Conservation (phyloP, 148 eudicot genomes). For the Camellia japonica region DNA sequence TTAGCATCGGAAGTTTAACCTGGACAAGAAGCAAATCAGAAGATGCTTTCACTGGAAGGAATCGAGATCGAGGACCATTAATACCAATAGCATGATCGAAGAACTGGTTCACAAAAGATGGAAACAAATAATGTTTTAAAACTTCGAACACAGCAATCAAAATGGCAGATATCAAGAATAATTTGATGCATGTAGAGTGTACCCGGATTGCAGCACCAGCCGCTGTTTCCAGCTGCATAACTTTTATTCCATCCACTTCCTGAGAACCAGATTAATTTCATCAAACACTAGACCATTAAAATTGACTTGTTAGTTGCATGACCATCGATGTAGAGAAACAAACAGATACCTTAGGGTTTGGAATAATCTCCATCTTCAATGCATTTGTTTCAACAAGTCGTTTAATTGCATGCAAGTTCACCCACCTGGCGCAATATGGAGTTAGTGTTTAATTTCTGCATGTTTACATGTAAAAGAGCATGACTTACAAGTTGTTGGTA, state of each 20-base stretch:
- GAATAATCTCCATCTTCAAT: conserved; percentile 98
- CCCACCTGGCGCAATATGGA: conserved; percentile 62
- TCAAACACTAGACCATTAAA: background rate
- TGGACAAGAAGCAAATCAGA: conserved; percentile 99
- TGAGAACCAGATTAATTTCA: conserved; percentile 29
- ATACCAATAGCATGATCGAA: conserved; percentile 83
- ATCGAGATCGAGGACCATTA: conserved; percentile 94
- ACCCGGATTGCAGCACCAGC: conserved; percentile 99
- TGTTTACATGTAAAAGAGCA: background rate
- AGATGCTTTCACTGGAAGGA: conserved; percentile 98
- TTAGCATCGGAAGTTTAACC: conserved; percentile 38
- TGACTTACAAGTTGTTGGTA: conserved; percentile 86
- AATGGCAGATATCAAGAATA: background rate
- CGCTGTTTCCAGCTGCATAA: conserved; percentile 98
- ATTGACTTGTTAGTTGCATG: background rate
- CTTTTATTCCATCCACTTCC: conserved; percentile 96
- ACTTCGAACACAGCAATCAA: background rate
- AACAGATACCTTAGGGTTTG: conserved; percentile 86
- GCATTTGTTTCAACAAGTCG: conserved; percentile 89
- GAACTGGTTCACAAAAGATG: conserved; percentile 39
- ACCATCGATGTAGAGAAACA: background rate
- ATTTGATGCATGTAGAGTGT: conserved; percentile 8
- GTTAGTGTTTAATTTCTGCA: conserved; percentile 2
- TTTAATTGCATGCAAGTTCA: conserved; percentile 79
- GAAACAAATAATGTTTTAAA: background rate